Percentiles rank a stretch among this genome's conserved stretches.
phyloP scores from a whole-genome alignment of 2,329 filamentous ascomycete genomes.

The Venturia pyrina region DNA sequence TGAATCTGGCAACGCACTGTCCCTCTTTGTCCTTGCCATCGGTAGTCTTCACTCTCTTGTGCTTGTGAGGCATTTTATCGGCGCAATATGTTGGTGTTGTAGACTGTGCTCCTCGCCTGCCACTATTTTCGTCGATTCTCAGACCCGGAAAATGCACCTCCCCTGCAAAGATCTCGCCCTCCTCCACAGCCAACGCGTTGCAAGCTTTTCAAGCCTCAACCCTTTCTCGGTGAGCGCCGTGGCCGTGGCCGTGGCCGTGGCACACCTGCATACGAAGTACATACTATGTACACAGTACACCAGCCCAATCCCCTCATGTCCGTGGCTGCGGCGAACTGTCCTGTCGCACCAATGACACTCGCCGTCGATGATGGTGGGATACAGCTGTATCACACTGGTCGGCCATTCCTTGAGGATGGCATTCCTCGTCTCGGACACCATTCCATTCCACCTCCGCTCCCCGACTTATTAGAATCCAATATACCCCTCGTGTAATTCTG shows the following conservation, averaged over 20 bases:
- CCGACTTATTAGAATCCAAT: background rate
- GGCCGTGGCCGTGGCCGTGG: too few species aligned
- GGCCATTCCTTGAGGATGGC: background rate
- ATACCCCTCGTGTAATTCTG: background rate
- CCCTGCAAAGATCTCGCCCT: background rate
- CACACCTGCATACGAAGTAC: too few species aligned
- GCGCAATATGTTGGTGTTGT: background rate
- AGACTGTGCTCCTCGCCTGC: background rate
- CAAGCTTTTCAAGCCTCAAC: too few species aligned
- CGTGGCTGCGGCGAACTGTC: background rate
- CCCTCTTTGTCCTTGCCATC: conserved; percentile 28
- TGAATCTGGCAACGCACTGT: conserved; percentile 7
- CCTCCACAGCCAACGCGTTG: too few species aligned
- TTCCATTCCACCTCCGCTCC: background rate
- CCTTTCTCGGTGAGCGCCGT: too few species aligned
- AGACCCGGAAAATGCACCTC: background rate
- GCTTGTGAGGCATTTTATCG: conserved; percentile 70
- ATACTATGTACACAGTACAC: background rate
- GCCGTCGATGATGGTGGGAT: background rate
- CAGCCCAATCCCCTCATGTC: background rate
- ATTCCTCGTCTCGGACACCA: background rate
- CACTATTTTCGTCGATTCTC: background rate
- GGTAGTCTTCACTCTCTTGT: conserved; percentile 48
- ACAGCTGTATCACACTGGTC: background rate
- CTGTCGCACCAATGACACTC: background rate